Evolutionary conservation across 73 alveolate genomes (phyloP), one percentile per base, ranked within the genome.

Genomic region (Paramecium sonneborni): DNA sequence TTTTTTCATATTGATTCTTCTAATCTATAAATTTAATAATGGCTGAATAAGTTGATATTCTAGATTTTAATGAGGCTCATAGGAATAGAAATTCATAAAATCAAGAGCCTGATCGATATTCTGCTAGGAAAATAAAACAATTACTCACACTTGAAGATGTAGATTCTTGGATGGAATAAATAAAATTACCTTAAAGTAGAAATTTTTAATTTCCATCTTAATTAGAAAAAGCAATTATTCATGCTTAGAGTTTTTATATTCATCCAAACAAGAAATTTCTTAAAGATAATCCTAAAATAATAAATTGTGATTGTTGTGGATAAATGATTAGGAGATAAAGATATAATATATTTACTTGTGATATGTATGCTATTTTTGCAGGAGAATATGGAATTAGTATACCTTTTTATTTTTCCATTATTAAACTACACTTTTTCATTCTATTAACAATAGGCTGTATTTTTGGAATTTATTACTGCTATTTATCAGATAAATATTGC

Each of bases 61-160:
- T 79, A 23, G 90, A 79, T 44, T 79, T 79, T 34, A 79, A 79
- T 79, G 90, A 79, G 41, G 90, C 74, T 18, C 90, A 79, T 79
- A 3, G 55, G 55, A 79, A 32, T n/a, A 72, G 86, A 38, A 35
- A 35, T 15, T 35, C 58, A 7, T 34, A 35, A 26, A 21, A 79
- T 28, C 15, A 79, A 5, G 74, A 38, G 20, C 6, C 24, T 24
- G 44, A 79, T 10, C 24, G 90, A 46, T 79, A 41, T 62, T 79
- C 90, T 14, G 55, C 14, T 26, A 32, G 39, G 39, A 39, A 44
- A 79, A 23, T 79, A 9, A 79, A 79, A 34, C 23, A 44, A 79
- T 1, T 46, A 10, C 44, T 79, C 18, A 79, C 44, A 20, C 55
- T 79, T 10, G 90, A 79, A 18, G 90, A 43, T 20, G 48, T 79